phyloP scores from a whole-genome alignment of 768 basidiomycete genomes.

The Tremella yokohamensis region DNA sequence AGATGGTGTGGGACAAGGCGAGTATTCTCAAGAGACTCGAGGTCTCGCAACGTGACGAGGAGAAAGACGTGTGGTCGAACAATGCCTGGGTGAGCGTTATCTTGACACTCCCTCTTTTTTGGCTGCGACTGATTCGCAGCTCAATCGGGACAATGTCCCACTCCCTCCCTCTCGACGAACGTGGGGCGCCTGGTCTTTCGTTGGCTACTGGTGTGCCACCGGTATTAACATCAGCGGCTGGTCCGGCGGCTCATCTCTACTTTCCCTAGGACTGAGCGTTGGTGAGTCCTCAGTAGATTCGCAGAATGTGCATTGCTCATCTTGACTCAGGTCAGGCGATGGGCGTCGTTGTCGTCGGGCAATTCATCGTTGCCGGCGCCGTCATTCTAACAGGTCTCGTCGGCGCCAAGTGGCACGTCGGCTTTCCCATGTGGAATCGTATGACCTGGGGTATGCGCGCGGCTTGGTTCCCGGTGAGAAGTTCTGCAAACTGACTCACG shows the following conservation, averaged over 20 bases:
- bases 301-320: neutral
- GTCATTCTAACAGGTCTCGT: conserved; percentile 35
- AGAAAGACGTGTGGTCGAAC: conserved; percentile 27
- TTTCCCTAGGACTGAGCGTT: conserved; percentile 33
- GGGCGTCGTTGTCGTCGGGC: conserved; percentile 22
- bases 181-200: conserved; percentile 36
- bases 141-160: conserved; percentile 35
- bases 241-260: conserved; percentile 32
- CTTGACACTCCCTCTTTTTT: neutral
- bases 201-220: conserved; percentile 29
- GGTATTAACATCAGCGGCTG: conserved; percentile 38
- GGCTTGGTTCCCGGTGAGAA: conserved; percentile 16
- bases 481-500: neutral
- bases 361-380: conserved; percentile 20
- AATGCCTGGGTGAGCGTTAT: conserved; percentile 18
- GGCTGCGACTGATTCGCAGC: conserved; percentile 7
- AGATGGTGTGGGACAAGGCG: neutral
- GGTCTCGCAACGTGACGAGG: conserved; percentile 23
- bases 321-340: conserved; percentile 28
- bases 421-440: conserved; percentile 44
- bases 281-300: conserved; percentile 3
- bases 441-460: conserved; percentile 33
- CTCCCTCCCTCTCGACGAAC: conserved; percentile 29
- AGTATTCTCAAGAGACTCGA: conserved; percentile 11
- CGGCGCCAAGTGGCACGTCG: conserved; percentile 42